Evolutionary conservation across 495 filamentous ascomycete genomes (phyloP).

Genomic region (Tricharina praecox): DNA sequence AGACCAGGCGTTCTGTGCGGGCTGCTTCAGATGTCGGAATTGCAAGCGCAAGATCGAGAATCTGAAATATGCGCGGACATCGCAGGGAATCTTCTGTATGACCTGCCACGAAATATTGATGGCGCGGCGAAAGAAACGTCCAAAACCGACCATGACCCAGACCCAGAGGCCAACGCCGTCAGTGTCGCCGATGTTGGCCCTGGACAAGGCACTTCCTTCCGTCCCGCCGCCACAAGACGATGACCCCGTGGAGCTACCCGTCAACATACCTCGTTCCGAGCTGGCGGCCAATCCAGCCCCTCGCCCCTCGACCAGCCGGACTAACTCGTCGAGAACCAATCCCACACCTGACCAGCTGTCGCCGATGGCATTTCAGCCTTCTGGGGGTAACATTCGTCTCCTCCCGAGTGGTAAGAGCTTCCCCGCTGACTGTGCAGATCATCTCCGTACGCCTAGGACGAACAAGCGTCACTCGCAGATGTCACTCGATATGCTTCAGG

Average conservation of each 20-base stretch:
- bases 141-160: conserved; percentile 41
- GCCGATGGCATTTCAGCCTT: conserved; percentile 18
- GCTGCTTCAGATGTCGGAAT: conserved; percentile 92
- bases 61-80: conserved; percentile 89
- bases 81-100: conserved; percentile 99
- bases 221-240: neutral
- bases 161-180: conserved; percentile 36
- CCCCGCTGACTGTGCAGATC: conserved; percentile 4
- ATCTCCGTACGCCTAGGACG: conserved; percentile 19
- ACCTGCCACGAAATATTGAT: conserved; percentile 97
- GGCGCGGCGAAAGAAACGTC: conserved; percentile 83
- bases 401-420: too few species aligned
- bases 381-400: conserved; percentile 8
- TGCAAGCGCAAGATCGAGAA: conserved; percentile 99
- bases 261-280: conserved; percentile 45
- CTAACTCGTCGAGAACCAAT: conserved; percentile 15
- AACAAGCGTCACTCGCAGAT: conserved; percentile 54
- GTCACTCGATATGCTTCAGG: conserved; percentile 18
- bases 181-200: conserved; percentile 45
- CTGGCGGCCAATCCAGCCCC: conserved; percentile 42
- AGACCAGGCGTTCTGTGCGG: conserved; percentile 96
- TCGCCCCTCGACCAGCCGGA: conserved; percentile 27
- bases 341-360: conserved; percentile 24
- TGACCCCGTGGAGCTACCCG: neutral
- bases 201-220: conserved; percentile 51